phyloP scores from a whole-genome alignment of 805 yeast species.

The Pichia manshurica region DNA sequence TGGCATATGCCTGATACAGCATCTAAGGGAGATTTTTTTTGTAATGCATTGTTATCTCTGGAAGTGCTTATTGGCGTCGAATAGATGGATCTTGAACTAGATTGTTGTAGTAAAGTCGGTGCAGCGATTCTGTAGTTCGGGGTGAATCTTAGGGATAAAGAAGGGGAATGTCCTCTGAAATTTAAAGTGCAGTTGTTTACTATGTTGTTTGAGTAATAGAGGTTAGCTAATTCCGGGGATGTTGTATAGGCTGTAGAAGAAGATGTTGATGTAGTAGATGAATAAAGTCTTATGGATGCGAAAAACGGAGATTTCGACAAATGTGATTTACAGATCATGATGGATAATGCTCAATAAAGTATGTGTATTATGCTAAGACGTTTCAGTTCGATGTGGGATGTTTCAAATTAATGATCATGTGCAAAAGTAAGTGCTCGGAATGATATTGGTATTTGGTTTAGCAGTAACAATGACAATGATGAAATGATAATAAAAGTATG shows the following conservation, averaged over 20 bases:
- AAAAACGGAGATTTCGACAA: neutral
- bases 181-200: slow-evolving; percentile 10
- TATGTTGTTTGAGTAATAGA: slow-evolving; percentile 19
- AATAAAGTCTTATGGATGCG: neutral
- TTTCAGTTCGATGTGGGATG: no score
- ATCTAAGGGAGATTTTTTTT: slow-evolving; percentile 3
- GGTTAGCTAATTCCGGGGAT: neutral
- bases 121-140: slow-evolving; percentile 24
- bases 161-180: slow-evolving; percentile 1
- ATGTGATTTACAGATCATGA: neutral
- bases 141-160: slow-evolving; percentile 15
- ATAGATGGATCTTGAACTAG: slow-evolving; percentile 2
- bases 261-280: no score
- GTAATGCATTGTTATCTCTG: neutral
- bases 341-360: neutral
- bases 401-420: no score
- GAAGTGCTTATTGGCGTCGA: slow-evolving; percentile 3
- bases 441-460: no score
- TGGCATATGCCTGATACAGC: slow-evolving; percentile 35
- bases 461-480: no score
- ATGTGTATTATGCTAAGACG: no score
- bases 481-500: no score
- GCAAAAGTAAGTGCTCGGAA: no score
- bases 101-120: neutral
- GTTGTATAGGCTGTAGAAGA: neutral